Conservation (phyloP, 1,284 basidiomycete genomes). For the Apiotrichum sp. region DNA sequence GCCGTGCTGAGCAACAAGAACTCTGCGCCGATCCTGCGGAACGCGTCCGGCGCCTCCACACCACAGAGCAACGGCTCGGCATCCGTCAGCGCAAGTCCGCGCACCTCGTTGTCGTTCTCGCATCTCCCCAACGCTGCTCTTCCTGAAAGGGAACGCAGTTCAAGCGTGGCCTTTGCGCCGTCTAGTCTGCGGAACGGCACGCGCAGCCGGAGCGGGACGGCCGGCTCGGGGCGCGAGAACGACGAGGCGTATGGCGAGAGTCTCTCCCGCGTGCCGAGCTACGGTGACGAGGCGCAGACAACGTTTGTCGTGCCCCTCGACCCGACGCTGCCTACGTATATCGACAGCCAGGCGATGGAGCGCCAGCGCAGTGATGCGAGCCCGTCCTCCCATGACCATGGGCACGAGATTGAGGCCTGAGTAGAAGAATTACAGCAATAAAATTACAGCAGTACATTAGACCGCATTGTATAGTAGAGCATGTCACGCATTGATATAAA, state of each 20-base stretch:
- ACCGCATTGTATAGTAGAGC: no score
- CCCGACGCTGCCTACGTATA: slow-evolving; percentile 73
- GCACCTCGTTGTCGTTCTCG: slow-evolving; percentile 13
- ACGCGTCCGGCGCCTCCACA: background rate
- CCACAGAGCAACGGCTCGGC: background rate
- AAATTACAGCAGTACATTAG: no score
- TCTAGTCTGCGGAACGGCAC: background rate
- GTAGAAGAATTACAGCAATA: no score
- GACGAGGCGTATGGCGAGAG: slow-evolving; percentile 22
- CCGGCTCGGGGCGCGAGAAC: background rate
- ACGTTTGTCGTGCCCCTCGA: slow-evolving; percentile 64
- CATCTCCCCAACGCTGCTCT: slow-evolving; percentile 11
- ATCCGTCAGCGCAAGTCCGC: background rate
- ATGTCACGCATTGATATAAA: no score
- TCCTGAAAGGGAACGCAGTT: background rate
- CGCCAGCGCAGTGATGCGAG: slow-evolving; percentile 4
- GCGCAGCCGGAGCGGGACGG: background rate
- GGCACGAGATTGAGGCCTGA: no score
- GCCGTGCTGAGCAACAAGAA: slow-evolving; percentile 7
- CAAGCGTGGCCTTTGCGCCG: slow-evolving; percentile 9
- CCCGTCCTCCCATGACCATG: background rate
- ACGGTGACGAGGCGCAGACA: slow-evolving; percentile 54
- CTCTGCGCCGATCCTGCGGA: slow-evolving; percentile 21
- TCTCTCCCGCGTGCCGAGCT: slow-evolving; percentile 62
- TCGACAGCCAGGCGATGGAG: slow-evolving; percentile 51